Evolutionary conservation across 305 asterid species (phyloP), one percentile per base, ranked within the genome.

Genomic region (Fraxinus velutina): DNA sequence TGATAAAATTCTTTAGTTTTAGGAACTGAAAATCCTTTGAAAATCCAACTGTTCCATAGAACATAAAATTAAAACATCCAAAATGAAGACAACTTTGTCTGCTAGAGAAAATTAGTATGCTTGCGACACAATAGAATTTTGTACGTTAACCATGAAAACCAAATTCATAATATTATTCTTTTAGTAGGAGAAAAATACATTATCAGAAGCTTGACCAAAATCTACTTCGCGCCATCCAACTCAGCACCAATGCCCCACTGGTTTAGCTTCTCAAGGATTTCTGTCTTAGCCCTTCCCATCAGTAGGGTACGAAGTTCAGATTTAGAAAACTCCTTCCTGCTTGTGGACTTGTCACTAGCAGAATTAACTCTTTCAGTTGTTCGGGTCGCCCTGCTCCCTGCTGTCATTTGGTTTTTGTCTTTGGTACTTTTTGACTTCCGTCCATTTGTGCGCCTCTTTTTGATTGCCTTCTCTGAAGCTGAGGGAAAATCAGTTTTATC

Each of bases 211-310:
- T 60, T 8, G 70, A 60, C 30, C 30, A 60, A 60, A 21, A 60
- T 60, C 70, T 60, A 60, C 70, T 60, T 60, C 30, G 70, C 29
- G 12, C 29, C 68, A 57, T 19, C 68, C 29, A 7, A 57, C 27
- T 80, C 76, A 72, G 82, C 81, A 76, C 36, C 33, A 77, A 78
- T 71, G 55, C 81, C 87, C 90, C 88, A 83, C 62, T 84, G 81
- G 24, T 83, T 81, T 8, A 91, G 83, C 82, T 82, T 88, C 84
- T 80, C 73, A 6, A n/a, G 57, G 70, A 92, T 82, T 76, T 85
- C 93, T 81, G 33, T 76, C 87, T 75, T 89, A n/a, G 92, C 97
- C 88, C 82, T 89, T 9, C 17, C 70, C 79, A 78, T 68, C 83
- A 89, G 83, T 89, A 87, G 62, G 64, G 3, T 82, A 42, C 89